phyloP scores from a whole-genome alignment of 768 basidiomycete species.

The Rhodosporidiobolus odoratus region DNA sequence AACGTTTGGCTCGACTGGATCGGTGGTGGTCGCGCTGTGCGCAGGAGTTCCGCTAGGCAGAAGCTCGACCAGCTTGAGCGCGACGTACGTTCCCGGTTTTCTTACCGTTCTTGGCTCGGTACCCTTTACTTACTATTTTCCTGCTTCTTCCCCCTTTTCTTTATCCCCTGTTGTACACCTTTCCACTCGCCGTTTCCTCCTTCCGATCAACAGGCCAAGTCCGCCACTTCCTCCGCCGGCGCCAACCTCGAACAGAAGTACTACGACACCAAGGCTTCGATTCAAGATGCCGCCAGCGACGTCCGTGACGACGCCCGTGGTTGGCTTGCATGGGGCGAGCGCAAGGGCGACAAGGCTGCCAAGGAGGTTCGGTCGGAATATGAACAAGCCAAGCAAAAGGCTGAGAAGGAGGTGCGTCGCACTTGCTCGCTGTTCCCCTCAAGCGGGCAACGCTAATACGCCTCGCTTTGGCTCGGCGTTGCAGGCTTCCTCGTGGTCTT shows the following conservation, averaged over 20 bases:
- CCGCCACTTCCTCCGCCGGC: not conserved
- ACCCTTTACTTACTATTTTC: not conserved
- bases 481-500: constrained; percentile 16
- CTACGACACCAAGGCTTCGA: constrained; percentile 11
- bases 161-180: not conserved
- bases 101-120: too few species aligned
- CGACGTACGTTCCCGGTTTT: constrained; percentile 18
- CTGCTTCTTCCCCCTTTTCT: not conserved
- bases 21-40: constrained; percentile 4
- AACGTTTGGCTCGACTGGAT: constrained; percentile 29
- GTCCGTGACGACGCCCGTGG: constrained; percentile 10
- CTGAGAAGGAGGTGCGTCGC: constrained; percentile 14
- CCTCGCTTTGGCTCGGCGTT: not conserved
- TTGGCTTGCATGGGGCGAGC: constrained; percentile 27
- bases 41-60: not conserved
- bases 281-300: not conserved
- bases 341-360: constrained; percentile 15
- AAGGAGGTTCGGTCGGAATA: constrained; percentile 2
- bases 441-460: not conserved
- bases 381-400: not conserved
- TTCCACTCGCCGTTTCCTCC: not conserved
- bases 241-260: not conserved
- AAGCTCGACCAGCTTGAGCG: constrained; percentile 18
- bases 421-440: not conserved
- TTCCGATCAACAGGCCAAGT: not conserved